phyloP scores from a whole-genome alignment of 129 eudicot species.

The Flaveria robusta region DNA sequence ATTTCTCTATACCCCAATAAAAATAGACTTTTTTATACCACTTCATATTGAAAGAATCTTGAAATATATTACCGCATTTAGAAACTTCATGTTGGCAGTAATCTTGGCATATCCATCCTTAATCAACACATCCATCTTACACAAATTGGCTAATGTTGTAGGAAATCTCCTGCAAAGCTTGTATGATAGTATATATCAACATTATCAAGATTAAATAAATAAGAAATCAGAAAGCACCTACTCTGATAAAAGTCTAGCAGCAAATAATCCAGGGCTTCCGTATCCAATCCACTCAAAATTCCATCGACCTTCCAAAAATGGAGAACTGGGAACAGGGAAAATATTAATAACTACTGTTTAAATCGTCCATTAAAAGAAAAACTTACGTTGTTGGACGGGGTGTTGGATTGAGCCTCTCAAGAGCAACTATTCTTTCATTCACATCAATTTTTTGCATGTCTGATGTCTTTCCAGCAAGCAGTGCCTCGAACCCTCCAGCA shows the following conservation, averaged over 20 bases:
- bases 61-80: conserved; percentile 56
- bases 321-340: conserved; percentile 68
- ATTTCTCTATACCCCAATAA: conserved; percentile 1
- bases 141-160: conserved; percentile 57
- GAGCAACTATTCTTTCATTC: conserved; percentile 81
- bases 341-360: conserved; percentile 20
- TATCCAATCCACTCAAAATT: conserved; percentile 87
- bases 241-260: conserved; percentile 64
- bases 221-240: conserved; percentile 38
- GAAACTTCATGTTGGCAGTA: conserved; percentile 61
- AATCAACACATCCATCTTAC: conserved; percentile 70
- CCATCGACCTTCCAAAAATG: conserved; percentile 85
- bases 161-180: conserved; percentile 73
- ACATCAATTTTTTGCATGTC: conserved; percentile 80
- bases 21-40: background rate
- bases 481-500: conserved; percentile 91
- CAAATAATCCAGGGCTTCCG: conserved; percentile 72
- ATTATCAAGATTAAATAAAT: background rate
- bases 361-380: conserved; percentile 19
- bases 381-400: conserved; percentile 97
- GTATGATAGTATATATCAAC: background rate
- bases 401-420: conserved; percentile 91
- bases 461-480: conserved; percentile 63
- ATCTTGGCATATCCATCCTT: conserved; percentile 75
- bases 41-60: conserved; percentile 1